Evolutionary conservation across 2,329 filamentous ascomycete genomes (phyloP), one percentile per base, ranked within the genome.

Genomic region (Fusarium transvaalense): DNA sequence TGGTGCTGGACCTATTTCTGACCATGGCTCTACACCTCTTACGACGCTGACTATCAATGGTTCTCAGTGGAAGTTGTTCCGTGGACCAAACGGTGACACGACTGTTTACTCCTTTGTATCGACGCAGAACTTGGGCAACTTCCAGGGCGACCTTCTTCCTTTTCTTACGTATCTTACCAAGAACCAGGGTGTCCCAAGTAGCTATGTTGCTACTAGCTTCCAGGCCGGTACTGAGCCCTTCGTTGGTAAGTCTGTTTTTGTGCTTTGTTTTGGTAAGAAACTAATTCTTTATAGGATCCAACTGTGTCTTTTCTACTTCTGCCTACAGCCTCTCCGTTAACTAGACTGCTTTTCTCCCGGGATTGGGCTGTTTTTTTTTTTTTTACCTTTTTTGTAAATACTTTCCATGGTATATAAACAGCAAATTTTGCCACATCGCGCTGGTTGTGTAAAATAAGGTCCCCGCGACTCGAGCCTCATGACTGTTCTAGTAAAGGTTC

Each of bases 41-140:
- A 65, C 61, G 4, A 88, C 83, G 1, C 78, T 84, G 9, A 86
- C 79, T 15, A 80, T 91, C 57, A 85, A 77, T 31, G 87, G 86
- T 39, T 76, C 78, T 31, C 77, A 73, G n/a, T 91, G 85, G 83
- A 83, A 86, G 54, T 78, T 91, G 48, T 91, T 84, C 78, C 82
- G 81, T 59, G 89, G 89, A n/a, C 78, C 77, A n/a, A 89, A 91
- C 68, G 85, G 86, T 29, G 75, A 78, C 53, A 89, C 82, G 69
- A 86, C 82, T 5, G 88, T 91, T 13, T 91, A 84, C 79, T 87
- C 84, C 71, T 91, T 81, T 58, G 76, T 81, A 46, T 78, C 76
- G 3, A 46, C 69, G 17, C 81, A 76, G 46, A 76, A 83, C 35
- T 77, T 85, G n/a, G 82, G 79, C 23, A 82, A 68, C 76, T 91